Evolutionary conservation across 495 filamentous ascomycete species (phyloP), one percentile per base, ranked within the genome.

Genomic region (Lophiotrema nucula): DNA sequence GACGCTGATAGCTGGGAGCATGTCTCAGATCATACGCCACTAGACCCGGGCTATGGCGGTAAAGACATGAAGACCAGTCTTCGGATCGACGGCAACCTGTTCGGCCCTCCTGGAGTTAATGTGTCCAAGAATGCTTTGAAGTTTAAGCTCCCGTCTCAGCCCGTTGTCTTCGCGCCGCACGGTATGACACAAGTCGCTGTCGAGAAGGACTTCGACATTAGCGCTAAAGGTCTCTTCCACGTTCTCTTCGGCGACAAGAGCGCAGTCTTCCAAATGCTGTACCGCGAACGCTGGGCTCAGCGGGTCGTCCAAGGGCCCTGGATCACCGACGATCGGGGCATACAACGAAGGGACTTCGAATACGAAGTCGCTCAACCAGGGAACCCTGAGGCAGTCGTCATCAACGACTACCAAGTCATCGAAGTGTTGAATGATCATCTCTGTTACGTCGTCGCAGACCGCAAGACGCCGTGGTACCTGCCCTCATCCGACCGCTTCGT

Each of bases 1-100:
- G 92, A 88, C 66, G 78, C 83, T 27, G 91, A 95, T 64, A 96
- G 93, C 74, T 96, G 92, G 92, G 93, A 98, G 67, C 90, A 97
- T 64, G 74, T 92, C 3, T 82, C 83, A 0, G 73, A 80, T 25
- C 80, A 81, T 64, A 84, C 83, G 1, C 83, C 86, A 12, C 76
- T 80, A 22, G 89, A 83, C 53, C 69, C 53, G 6, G 61, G 69
- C 28, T 69, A 72, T 68, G 65, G 51, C 44, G 77, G 35, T 69
- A 78, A 79, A 16, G 82, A 89, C 58, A 54, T 88, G 26, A 80
- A 77, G 66, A 66, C 78, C 19, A 78, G 78, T 25, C 79, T 89
- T 33, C 83, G 82, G 45, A 77, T 87, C 38, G 85, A 88, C 50
- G 79, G 81, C 49, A 78, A 76, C 18, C 72, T 88, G 15, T 80